phyloP scores from a whole-genome alignment of 192 early-diverging fungal species.

The Phlyctochytrium arcticum region DNA sequence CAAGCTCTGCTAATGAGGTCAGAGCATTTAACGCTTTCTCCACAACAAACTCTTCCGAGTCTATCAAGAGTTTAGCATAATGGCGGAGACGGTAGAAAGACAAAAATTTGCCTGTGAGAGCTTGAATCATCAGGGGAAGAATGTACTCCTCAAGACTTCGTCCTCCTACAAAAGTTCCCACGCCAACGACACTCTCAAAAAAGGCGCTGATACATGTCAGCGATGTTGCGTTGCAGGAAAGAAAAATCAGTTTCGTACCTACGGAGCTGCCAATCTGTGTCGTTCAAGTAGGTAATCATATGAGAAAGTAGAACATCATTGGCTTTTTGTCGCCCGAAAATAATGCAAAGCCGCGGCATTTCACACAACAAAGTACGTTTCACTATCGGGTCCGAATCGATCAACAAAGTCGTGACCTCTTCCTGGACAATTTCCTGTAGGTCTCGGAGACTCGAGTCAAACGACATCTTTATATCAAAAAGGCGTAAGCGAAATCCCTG shows the following conservation, averaged over 20 bases:
- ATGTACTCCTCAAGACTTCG: conserved; percentile 89
- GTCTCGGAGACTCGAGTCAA: conserved; percentile 68
- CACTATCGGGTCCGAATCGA: conserved; percentile 74
- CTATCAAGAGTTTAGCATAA: conserved; percentile 33
- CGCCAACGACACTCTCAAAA: conserved; percentile 88
- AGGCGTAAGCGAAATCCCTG: neutral
- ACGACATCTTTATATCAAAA: conserved; percentile 47
- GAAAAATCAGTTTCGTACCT: conserved; percentile 53
- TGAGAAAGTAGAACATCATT: conserved; percentile 85
- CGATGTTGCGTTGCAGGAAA: no score
- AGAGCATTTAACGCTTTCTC: conserved; percentile 83
- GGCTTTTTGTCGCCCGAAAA: conserved; percentile 75
- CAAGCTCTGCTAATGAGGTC: conserved; percentile 70
- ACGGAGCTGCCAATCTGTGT: conserved; percentile 89
- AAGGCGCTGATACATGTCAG: conserved; percentile 85
- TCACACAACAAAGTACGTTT: conserved; percentile 81
- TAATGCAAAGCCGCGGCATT: conserved; percentile 75
- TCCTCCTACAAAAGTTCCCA: conserved; percentile 82
- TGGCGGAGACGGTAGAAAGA: neutral
- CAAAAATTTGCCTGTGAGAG: conserved; percentile 55
- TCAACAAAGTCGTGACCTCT: conserved; percentile 72
- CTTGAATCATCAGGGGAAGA: conserved; percentile 86
- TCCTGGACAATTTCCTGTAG: conserved; percentile 78
- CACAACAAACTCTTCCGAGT: conserved; percentile 89
- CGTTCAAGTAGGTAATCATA: conserved; percentile 96